Conservation (phyloP, 495 filamentous ascomycete genomes). For the Lasiosphaeris hirsuta region DNA sequence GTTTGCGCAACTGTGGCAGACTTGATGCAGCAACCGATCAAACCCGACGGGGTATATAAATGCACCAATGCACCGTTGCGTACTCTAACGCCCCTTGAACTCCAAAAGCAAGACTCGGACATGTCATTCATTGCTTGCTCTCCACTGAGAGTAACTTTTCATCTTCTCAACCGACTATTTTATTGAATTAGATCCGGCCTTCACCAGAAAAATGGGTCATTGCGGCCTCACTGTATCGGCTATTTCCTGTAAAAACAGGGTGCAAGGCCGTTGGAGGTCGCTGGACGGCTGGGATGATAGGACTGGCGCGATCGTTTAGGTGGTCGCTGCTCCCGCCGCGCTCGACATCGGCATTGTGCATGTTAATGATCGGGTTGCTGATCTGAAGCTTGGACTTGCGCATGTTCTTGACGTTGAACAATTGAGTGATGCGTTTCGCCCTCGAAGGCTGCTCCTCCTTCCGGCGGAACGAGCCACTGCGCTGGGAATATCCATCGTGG, state of each 20-base stretch:
- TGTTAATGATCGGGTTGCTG: conserved; percentile 39
- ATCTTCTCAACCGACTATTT: too few species aligned
- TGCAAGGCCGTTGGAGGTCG: conserved; percentile 51
- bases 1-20: too few species aligned
- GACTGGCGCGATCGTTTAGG: conserved; percentile 40
- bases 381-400: conserved; percentile 40
- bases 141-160: too few species aligned
- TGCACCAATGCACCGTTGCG: too few species aligned
- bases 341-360: conserved; percentile 29
- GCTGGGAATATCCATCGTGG: conserved; percentile 33
- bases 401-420: conserved; percentile 37
- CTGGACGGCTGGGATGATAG: conserved; percentile 47
- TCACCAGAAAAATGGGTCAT: conserved; percentile 31
- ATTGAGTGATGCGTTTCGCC: conserved; percentile 25
- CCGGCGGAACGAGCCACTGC: conserved; percentile 23
- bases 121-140: too few species aligned
- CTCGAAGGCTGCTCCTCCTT: conserved; percentile 29
- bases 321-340: conserved; percentile 14
- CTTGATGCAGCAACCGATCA: too few species aligned
- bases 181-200: background rate
- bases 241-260: conserved; percentile 38
- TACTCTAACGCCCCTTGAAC: too few species aligned
- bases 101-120: too few species aligned
- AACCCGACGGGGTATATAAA: too few species aligned
- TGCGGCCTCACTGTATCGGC: conserved; percentile 48